phyloP scores from a whole-genome alignment of 2,329 filamentous ascomycete genomes.

The Fusarium udum region DNA sequence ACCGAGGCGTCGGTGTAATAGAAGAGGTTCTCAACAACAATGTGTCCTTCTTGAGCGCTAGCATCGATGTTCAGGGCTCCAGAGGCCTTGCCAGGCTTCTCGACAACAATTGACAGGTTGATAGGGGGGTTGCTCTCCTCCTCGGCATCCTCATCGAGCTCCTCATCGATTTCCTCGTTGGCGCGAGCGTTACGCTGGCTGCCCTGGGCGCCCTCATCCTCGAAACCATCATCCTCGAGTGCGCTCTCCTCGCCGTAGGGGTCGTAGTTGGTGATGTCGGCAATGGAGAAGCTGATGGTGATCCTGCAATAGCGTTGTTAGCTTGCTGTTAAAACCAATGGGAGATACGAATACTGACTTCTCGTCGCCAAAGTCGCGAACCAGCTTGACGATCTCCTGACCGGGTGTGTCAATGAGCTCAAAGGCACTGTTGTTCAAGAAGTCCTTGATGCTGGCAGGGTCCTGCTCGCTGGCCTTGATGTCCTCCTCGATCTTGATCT shows the following conservation, averaged over 20 bases:
- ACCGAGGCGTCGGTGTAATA: slow-evolving; percentile 83
- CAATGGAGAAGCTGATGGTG: slow-evolving; percentile 56
- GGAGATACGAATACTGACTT: slow-evolving; percentile 66
- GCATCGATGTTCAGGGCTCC: slow-evolving; percentile 90
- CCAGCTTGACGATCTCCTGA: slow-evolving; percentile 87
- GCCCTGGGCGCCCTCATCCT: slow-evolving; percentile 54
- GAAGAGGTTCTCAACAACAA: slow-evolving; percentile 90
- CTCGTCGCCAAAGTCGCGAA: slow-evolving; percentile 86
- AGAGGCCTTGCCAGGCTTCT: slow-evolving; percentile 76
- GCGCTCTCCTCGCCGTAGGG: slow-evolving; percentile 51
- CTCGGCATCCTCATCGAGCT: slow-evolving; percentile 60
- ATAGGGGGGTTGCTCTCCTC: slow-evolving; percentile 76
- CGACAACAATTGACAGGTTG: slow-evolving; percentile 84
- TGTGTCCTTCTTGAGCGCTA: slow-evolving; percentile 82
- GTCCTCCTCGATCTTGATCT: slow-evolving; percentile 85
- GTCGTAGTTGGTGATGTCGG: slow-evolving; percentile 53
- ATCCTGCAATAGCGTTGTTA: slow-evolving; percentile 47
- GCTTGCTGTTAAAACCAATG: slow-evolving; percentile 16
- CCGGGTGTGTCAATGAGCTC: slow-evolving; percentile 84
- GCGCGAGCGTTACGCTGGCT: slow-evolving; percentile 61
- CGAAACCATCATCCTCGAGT: slow-evolving; percentile 53
- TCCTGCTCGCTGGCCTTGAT: slow-evolving; percentile 77
- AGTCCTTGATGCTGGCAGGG: slow-evolving; percentile 84
- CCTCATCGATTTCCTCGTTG: slow-evolving; percentile 41
- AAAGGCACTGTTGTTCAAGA: slow-evolving; percentile 85